Base-by-base conservation (phyloP, 2,329 filamentous ascomycete genomes). In the Trichoderma koningii region DNA sequence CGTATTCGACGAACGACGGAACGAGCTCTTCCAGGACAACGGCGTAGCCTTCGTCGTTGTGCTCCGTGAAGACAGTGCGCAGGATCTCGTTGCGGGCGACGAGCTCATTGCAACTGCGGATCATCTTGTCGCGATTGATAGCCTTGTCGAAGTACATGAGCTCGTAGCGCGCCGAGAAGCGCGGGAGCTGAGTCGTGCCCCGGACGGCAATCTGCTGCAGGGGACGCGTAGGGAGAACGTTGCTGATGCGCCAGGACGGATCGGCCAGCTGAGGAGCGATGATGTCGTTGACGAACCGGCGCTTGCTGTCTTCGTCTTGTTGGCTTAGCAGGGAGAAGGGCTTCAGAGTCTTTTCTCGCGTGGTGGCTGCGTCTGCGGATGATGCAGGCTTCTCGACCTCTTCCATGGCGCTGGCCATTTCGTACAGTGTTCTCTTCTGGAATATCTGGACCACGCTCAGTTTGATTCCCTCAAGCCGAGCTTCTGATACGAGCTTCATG, bases 131-230 rank as follows among this genome's bases (percentile, higher is more conserved):
- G 15, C 79, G 70, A 59, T 88, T 77, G 14, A 89, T 76, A 0
- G 70, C 67, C 0, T 78, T 80, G 26, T 85, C 80, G 62, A 90
- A 83, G 73, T 86, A 85, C 73, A 90, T 85, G 66, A 87, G 79
- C 66, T 87, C 86, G 71, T 91, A 89, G 15, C 87, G 84, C 1
- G 85, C 76, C 0, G 87, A 89, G 70, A 85, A 88, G 2, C 87
- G 82, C 4, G 87, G 87, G 3, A 81, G 75, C 17, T 83, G 76
- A 1, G 84, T 79, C 0, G 87, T 89, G 23, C 81, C 86, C 66
- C 78, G 79, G 47, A 89, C 81, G 15, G 86, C 86, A 21, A 88
- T 77, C 45, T 83, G 79, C 69, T 89, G 87, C 2, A 87, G 77
- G 4, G 85, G 85, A 0, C 85, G 81, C 1, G 83, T 80, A 2